Evolutionary conservation across 495 filamentous ascomycete genomes (phyloP).

Genomic region (Daldinia caldariorum): DNA sequence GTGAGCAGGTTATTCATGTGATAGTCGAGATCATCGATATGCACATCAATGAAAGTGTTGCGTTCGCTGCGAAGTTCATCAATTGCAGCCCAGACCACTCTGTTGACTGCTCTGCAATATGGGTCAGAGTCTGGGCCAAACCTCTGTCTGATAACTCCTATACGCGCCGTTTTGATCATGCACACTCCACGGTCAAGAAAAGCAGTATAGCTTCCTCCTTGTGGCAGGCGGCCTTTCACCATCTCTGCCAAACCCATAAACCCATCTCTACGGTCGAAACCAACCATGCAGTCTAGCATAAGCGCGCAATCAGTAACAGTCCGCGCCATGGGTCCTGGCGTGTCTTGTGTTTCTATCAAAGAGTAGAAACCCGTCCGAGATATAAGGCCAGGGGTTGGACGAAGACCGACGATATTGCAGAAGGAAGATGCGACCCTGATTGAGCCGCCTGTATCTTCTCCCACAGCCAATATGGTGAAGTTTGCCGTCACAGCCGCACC

Average conservation of each 20-base stretch:
- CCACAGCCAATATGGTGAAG: constrained; percentile 45
- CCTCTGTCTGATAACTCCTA: constrained; percentile 45
- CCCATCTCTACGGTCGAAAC: constrained; percentile 47
- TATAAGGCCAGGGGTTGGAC: constrained; percentile 41
- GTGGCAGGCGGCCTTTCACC: constrained; percentile 29
- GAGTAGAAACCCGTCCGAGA: constrained; percentile 49
- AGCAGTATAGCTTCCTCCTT: constrained; percentile 46
- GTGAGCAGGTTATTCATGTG: constrained; percentile 42
- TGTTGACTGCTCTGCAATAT: constrained; percentile 39
- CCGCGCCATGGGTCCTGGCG: constrained; percentile 50
- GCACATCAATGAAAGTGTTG: constrained; percentile 44
- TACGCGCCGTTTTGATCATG: constrained; percentile 37
- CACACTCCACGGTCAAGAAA: constrained; percentile 20
- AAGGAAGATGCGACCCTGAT: constrained; percentile 33
- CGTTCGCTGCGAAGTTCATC: constrained; percentile 32
- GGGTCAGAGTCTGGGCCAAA: constrained; percentile 45
- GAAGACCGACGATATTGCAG: constrained; percentile 43
- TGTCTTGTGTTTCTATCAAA: constrained; percentile 49
- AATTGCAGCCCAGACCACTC: constrained; percentile 43
- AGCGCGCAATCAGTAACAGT: constrained; percentile 52
- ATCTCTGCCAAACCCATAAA: constrained; percentile 43
- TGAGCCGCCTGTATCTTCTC: constrained; percentile 44
- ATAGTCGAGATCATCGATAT: constrained; percentile 47
- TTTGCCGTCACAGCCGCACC: constrained; percentile 48
- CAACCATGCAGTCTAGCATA: constrained; percentile 49